Evolutionary conservation across 129 eudicot genomes (phyloP).

Genomic region (Arctium minus): DNA sequence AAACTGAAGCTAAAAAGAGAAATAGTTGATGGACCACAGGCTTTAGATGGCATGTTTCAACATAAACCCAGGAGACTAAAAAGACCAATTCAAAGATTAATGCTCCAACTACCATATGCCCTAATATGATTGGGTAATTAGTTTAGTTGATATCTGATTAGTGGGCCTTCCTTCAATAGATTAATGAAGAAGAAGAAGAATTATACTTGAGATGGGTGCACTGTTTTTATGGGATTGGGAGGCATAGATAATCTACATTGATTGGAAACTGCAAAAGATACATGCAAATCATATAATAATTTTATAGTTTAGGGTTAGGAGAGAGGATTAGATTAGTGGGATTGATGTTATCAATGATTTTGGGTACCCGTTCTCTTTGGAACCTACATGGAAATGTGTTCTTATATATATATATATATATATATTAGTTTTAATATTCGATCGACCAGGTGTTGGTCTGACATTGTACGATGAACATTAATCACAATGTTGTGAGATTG

Average conservation of each 20-base stretch:
- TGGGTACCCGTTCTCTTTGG: not conserved
- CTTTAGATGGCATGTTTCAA: constrained; percentile 12
- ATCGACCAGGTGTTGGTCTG: constrained; percentile 58
- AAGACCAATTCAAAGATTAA: not conserved
- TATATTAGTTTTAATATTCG: not conserved
- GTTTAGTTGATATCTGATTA: constrained; percentile 14
- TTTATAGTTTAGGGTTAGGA: not conserved
- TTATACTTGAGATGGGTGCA: constrained; percentile 16
- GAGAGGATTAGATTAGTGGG: constrained; percentile 15
- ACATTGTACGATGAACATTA: constrained; percentile 39
- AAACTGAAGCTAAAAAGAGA: constrained; percentile 5
- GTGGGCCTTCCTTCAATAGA: not conserved
- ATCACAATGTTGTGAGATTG: constrained; percentile 32
- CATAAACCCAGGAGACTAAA: constrained; percentile 13
- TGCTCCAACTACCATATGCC: constrained; percentile 42
- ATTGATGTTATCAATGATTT: constrained; percentile 14
- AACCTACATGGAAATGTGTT: not conserved
- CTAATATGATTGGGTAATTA: constrained; percentile 23
- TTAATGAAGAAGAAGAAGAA: constrained; percentile 5
- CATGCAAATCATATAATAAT: not conserved
- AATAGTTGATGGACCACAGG: constrained; percentile 24
- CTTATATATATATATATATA: too few species aligned
- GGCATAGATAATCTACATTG: constrained; percentile 24
- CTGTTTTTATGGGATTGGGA: constrained; percentile 28
- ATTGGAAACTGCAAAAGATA: constrained; percentile 23